Percentiles rank a stretch among this genome's conserved stretches.
These are phyloP conservation scores for Pichia sp. DNA, from an alignment of 1,139 yeast genomes.

Conservation along the genomic window DNA sequence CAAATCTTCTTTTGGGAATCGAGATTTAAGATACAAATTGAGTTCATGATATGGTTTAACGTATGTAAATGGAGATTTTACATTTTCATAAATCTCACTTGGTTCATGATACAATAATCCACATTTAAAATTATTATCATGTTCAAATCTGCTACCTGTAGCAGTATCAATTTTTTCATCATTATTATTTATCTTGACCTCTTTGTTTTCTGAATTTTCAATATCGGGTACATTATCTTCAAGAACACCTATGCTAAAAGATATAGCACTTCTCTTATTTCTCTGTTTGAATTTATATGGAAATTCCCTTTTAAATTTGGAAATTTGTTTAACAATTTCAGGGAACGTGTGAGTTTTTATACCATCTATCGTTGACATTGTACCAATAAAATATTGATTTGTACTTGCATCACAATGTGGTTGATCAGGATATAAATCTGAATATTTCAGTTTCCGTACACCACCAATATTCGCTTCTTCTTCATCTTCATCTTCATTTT, in stretches of 20 bases:
- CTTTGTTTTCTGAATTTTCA: not conserved
- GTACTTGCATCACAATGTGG: slow-evolving; percentile 44
- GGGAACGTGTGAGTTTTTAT: slow-evolving; percentile 41
- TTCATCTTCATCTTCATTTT: not conserved
- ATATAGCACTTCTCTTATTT: slow-evolving; percentile 41
- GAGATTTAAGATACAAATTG: slow-evolving; percentile 60
- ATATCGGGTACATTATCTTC: slow-evolving; percentile 30
- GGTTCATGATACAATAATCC: slow-evolving; percentile 54
- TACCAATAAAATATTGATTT: slow-evolving; percentile 57
- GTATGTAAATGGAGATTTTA: slow-evolving; percentile 72
- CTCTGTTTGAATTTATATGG: slow-evolving; percentile 40
- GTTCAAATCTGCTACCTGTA: not conserved
- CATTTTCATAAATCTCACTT: slow-evolving; percentile 72
- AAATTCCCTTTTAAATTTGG: slow-evolving; percentile 37
- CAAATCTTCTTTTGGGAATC: slow-evolving; percentile 59
- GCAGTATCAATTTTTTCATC: slow-evolving; percentile 2
- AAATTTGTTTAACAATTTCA: slow-evolving; percentile 47
- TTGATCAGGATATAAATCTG: slow-evolving; percentile 15
- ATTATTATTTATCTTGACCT: not conserved
- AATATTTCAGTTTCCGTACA: not conserved
- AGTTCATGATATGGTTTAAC: slow-evolving; percentile 87
- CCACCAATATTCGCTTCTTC: not conserved
- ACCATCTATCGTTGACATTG: slow-evolving; percentile 31
- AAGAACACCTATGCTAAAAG: slow-evolving; percentile 49
- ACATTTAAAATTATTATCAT: slow-evolving; percentile 19